Evolutionary conservation across 192 early-diverging fungal genomes (phyloP), one percentile per base, ranked within the genome.

Genomic region (Funneliformis mosseae): DNA sequence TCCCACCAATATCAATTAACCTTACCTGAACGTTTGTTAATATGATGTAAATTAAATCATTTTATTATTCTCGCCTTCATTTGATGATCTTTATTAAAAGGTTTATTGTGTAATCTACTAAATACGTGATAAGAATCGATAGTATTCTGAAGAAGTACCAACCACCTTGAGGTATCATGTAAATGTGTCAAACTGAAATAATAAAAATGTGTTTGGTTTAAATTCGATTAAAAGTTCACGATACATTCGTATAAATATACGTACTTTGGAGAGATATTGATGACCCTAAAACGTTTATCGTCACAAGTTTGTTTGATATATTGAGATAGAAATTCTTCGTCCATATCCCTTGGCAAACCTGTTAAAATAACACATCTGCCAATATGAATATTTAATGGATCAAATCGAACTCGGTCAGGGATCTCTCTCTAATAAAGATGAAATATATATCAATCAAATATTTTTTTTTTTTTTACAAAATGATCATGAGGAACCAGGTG

Each of bases 1-100:
- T 68, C 77, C 77, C 21, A 76, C 74, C 4, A 25, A 76, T 38
- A 38, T 76, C 0, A 41, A 39, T 76, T 76, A 21, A 76, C 27
- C 61, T 25, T n/a, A n/a, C n/a, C n/a, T n/a, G n/a, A n/a, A n/a
- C n/a, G n/a, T n/a, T n/a, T 18, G 14, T 28, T 21, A 18, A 21
- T 18, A 21, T 55, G 2, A 7, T 21, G 7, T 50, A 21, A n/a
- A 55, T 21, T 55, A 21, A 55, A 55, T 55, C 21, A 55, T 55
- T 5, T 55, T 55, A 55, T 16, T 5, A 55, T 18, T 55, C 50
- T 55, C 6, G 50, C 50, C 16, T 55, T 55, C 16, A 55, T 6
- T 55, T 55, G 14, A 55, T 21, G 21, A 55, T 55, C 5, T 7
- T 21, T 3, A 55, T n/a, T 16, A 55, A 55, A 21, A 55, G 1